Evolutionary conservation across 495 filamentous ascomycete species (phyloP), one percentile per base, ranked within the genome.

Genomic region (Aspergillus diversus): DNA sequence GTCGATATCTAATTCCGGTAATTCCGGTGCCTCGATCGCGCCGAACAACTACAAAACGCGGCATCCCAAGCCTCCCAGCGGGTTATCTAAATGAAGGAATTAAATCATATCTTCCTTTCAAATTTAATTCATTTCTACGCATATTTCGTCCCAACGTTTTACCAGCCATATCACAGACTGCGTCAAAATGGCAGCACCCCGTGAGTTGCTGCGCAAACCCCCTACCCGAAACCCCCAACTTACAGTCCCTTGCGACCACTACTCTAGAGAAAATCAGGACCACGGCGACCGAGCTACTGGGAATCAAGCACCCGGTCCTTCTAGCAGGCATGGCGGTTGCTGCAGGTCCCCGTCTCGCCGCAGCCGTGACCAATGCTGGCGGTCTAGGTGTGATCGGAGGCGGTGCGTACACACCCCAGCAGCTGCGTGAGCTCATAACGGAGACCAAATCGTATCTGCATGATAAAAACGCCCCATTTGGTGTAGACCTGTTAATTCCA

Each of bases 281-380:
- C 34, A 86, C 90, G 54, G 80, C 92, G 71, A 99, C 95, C 67
- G 92, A 96, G 84, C 90, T 97, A 64, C 89, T 98, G 78, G 90
- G 90, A 83, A 97, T 99, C 84, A 93, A 97, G 69, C 94, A 98
- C 80, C 95, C 95, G 31, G 82, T 99, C 72, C 82, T 98, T 70
- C 88, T 98, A 63, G 95, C 95, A 64, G 95, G 95, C 70, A 99
- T 99, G 95, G 97, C 97, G 83, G 96, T 98, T 60, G 96, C 95
- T 53, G 96, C 95, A 52, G 95, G 95, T 54, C 96, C 96, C 49
- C 96, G 93, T 84, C 88, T 99, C 71, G 96, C 95, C 39, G 95
- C 95, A 17, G 95, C 95, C 6, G 95, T 99, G 67, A 96, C 95
- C 63, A 97, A 99, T 79, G 95, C 95, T 37, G 95, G 95, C 64